These are phyloP conservation scores for Calonectria fujianensis DNA, from an alignment of 2,329 filamentous ascomycete species.

Conservation along the genomic window DNA sequence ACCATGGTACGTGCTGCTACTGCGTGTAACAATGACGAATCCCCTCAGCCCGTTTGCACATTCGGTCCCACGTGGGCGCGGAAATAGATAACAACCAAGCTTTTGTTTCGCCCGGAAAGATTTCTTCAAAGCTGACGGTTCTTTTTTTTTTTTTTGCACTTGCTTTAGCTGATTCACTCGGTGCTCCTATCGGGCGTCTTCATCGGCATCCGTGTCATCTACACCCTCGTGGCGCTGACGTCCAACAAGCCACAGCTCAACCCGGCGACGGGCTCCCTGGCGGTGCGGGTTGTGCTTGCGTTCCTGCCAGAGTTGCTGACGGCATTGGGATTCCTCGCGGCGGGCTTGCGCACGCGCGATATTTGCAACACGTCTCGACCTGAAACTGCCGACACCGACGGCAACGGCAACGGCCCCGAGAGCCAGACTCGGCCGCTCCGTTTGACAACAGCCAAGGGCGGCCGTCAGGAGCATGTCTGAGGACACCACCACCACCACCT, in stretches of 20 bases:
- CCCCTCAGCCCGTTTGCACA: background rate
- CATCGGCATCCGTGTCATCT: slow-evolving; percentile 39
- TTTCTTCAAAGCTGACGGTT: background rate
- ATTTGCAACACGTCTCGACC: slow-evolving; percentile 25
- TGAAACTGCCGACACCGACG: background rate
- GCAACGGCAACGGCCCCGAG: background rate
- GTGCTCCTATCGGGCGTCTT: slow-evolving; percentile 37
- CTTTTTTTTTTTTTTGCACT: background rate
- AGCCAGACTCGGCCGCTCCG: slow-evolving; percentile 4
- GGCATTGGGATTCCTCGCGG: slow-evolving; percentile 31
- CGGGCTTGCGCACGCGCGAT: slow-evolving; percentile 21
- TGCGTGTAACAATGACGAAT: background rate
- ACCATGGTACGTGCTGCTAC: slow-evolving; percentile 19
- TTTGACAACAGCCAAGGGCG: slow-evolving; percentile 12
- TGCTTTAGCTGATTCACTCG: slow-evolving; percentile 23
- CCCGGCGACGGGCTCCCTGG: slow-evolving; percentile 31
- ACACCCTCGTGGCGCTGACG: slow-evolving; percentile 34
- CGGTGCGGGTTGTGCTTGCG: slow-evolving; percentile 29
- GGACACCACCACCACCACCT: background rate
- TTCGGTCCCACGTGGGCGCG: background rate
- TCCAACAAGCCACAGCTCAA: slow-evolving; percentile 27
- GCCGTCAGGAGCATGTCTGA: background rate
- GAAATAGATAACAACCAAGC: background rate
- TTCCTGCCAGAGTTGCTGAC: slow-evolving; percentile 36
- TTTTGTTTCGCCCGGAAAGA: background rate